Base-by-base conservation (phyloP, 2,329 filamentous ascomycete genomes). In the Talaromyces sp. region DNA sequence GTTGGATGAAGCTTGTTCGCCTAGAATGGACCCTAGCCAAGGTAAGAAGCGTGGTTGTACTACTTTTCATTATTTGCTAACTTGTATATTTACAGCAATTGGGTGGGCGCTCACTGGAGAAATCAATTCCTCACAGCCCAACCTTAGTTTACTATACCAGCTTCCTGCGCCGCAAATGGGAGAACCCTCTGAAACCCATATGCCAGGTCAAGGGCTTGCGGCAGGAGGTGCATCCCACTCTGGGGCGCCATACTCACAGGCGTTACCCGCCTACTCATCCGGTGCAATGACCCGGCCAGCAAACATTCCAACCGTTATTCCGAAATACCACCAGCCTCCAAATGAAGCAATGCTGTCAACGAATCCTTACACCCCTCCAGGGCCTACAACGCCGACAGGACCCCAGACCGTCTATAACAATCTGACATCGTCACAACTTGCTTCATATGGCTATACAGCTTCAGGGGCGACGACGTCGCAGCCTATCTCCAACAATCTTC, bases 71-170 rank as follows among this genome's bases (percentile, higher is more conserved):
- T 56, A 47, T 59, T 34, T 57, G 56, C 63, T 68, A 63, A 63
- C 61, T 62, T 44, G 77, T 79, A 8, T 81, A 79, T 16, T 60
- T 64, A 18, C 56, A 83, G 84, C 86, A 0, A 91, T 96, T 62
- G 92, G 91, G 1, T 96, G 90, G 89, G 92, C 91, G 7, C 78
- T 96, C n/a, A 92, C 92, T 0, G 92, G 92, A 14, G 94, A 89
- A 1, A 92, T 91, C 60, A 92, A 96, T 69, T 95, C 91, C 3
- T 89, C 91, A 1, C 92, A 87, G 65, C 92, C 91, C 0, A 95
- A 91, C 70, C 79, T 96, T 4, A 93, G 91, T 0, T 83, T 94
- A 61, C 85, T 96, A 70, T 96, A 92, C 71, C 87, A 90, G 63
- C 87, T 84, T 67, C 73, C 82, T 61, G 77, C 78, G 27, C 61